phyloP scores from a whole-genome alignment of 2,329 filamentous ascomycete genomes.

The Anisogramma anomala region DNA sequence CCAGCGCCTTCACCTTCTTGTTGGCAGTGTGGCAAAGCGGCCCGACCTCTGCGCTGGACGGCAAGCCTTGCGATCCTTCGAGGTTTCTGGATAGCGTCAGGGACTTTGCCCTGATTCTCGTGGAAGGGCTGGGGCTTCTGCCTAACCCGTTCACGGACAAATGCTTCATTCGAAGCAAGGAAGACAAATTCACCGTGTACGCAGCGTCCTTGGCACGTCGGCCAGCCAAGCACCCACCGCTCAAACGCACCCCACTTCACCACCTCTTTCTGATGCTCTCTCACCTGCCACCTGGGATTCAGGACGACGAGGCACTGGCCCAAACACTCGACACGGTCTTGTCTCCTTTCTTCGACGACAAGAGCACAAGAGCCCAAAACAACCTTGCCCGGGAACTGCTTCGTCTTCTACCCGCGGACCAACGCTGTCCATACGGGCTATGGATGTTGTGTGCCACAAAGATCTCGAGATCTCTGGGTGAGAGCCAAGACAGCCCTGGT shows the following conservation, averaged over 20 bases:
- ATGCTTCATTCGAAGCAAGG: constrained; percentile 36
- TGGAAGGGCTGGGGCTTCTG: constrained; percentile 42
- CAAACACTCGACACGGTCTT: constrained; percentile 41
- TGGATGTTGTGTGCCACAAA: constrained; percentile 41
- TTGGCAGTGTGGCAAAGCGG: constrained; percentile 56
- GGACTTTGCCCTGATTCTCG: constrained; percentile 36
- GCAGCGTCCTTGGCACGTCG: constrained; percentile 53
- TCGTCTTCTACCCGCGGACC: constrained; percentile 34
- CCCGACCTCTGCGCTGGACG: constrained; percentile 26
- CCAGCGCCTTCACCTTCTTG: constrained; percentile 57
- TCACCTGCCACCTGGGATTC: constrained; percentile 33
- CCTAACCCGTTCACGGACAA: constrained; percentile 50
- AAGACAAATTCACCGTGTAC: constrained; percentile 49
- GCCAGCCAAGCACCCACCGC: constrained; percentile 36
- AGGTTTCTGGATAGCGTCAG: constrained; percentile 45
- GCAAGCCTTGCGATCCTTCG: constrained; percentile 34
- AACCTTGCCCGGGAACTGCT: constrained; percentile 42
- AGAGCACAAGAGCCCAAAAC: constrained; percentile 30
- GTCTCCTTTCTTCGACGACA: constrained; percentile 46
- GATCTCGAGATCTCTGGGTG: constrained; percentile 32
- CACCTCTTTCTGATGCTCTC: constrained; percentile 54
- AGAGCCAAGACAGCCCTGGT: constrained; percentile 26
- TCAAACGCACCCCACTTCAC: constrained; percentile 48
- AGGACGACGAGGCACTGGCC: constrained; percentile 34
- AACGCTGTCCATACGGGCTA: constrained; percentile 34